Evolutionary conservation across 305 asterid genomes (phyloP).

Genomic region (Withania somnifera): DNA sequence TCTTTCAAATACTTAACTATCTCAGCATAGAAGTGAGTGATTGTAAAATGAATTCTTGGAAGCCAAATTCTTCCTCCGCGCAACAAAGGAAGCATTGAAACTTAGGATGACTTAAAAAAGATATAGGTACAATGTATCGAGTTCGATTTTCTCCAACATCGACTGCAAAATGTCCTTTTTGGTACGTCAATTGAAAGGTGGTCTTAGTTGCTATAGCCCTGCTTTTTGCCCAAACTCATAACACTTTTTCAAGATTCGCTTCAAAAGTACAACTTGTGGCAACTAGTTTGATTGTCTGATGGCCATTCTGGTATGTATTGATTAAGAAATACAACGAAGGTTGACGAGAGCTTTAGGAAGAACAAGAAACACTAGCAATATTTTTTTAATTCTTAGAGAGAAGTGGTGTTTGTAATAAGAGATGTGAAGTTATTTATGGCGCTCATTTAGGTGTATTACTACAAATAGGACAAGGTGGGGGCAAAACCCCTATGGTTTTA

Average conservation of each 20-base stretch:
- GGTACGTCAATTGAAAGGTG: constrained; percentile 57
- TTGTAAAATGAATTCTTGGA: constrained; percentile 57
- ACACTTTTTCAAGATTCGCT: constrained; percentile 55
- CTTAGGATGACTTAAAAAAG: not conserved
- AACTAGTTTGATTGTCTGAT: constrained; percentile 19
- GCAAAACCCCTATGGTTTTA: no score
- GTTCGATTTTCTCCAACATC: not conserved
- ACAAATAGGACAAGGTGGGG: no score
- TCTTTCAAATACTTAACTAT: not conserved
- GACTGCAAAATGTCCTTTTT: constrained; percentile 24
- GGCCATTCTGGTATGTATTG: constrained; percentile 10
- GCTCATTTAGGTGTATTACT: no score
- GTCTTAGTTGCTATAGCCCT: not conserved
- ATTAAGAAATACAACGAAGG: not conserved
- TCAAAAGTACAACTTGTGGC: constrained; percentile 35
- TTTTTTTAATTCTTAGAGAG: no score
- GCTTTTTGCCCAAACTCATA: constrained; percentile 36
- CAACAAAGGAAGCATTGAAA: not conserved
- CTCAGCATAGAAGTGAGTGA: constrained; percentile 64
- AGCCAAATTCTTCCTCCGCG: constrained; percentile 35
- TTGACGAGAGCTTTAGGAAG: no score
- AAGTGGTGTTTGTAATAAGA: no score
- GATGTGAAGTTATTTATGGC: no score
- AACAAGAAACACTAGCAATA: no score
- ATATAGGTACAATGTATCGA: not conserved